Evolutionary conservation across 192 early-diverging fungal genomes (phyloP), one percentile per base, ranked within the genome.

Genomic region (Chytriomyces sp.): DNA sequence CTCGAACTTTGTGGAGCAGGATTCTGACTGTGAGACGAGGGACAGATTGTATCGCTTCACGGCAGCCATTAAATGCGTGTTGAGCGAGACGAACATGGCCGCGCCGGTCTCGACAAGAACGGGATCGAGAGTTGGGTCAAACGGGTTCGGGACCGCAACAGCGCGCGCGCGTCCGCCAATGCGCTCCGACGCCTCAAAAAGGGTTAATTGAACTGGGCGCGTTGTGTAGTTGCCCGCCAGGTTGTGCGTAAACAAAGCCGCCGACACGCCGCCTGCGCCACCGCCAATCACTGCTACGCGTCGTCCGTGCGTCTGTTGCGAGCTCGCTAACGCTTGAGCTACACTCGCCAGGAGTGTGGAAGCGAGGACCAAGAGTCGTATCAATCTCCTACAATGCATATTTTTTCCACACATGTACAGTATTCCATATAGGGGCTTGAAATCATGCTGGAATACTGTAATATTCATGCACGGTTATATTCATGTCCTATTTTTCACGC

Each of bases 41-140:
- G 82, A 71, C 17, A 90, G 53, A 2, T 83, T 83, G 75, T 86
- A 83, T 39, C 76, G 66, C 54, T 84, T 68, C 28, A 84, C 55
- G 3, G 85, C 76, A 32, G 84, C 80, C 39, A 85, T 78, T 0
- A 90, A 49, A 61, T 90, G 67, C 63, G 83, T 70, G 60, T 90
- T 90, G 38, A 64, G 75, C 25, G 79, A 77, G 28, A 89, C 77
- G 73, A 90, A 90, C 49, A 90, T 86, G 32, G 88, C 88, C 7
- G 88, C 89, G 0, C 89, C 89, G 3, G 85, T 58, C 74, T 90
- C 89, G 14, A 89, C 73, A 25, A 19, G n/a, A 2, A 72, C 60
- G 14, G 73, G 57, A 5, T 79, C 53, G 25, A 71, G 25, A 28
- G 38, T 31, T 17, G 80, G 58, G 0, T 54, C 39, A 19, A 19